Base-by-base conservation (phyloP, 148 eudicot species). In the Rhododendron molle region DNA sequence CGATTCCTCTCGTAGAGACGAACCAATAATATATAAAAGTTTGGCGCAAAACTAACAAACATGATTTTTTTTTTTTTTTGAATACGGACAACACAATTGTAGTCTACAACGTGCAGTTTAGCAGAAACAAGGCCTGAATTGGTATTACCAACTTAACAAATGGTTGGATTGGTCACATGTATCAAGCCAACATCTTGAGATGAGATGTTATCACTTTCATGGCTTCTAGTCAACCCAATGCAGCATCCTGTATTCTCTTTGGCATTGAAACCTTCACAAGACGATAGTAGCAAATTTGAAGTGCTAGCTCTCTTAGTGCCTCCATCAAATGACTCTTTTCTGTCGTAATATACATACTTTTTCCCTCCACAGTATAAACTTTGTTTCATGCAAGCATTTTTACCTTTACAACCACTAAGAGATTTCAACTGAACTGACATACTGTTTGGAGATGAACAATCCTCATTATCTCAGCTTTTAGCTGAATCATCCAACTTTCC, bases 251-350 rank as follows among this genome's bases (percentile, higher is more conserved):
- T 60, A 58, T 60, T 60, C 47, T 60, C 82, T 44, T 73, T 11
- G 43, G 82, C 23, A 47, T 54, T 81, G n/a, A 54, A 56, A 74
- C 52, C 76, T 62, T 81, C 84, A 71, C n/a, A 44, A 69, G 80
- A 54, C 4, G 9, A 50, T 23, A 85, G 11, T 83, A 26, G 82
- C 83, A 85, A 80, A 79, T 49, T 54, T 21, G 83, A 80, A 80
- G 43, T n/a, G 49, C 50, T 13, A 28, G 52, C 20, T 23, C 15
- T 47, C 18, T 47, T 85, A 15, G 44, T 21, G 28, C 26, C 52
- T 18, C 74, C 80, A 72, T 81, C 5, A 5, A n/a, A 85, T 58
- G 26, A 26, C n/a, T 85, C 84, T 80, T 85, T 72, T 32, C 74
- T n/a, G 56, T 54, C 21, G 8, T 32, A 18, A 56, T 34, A 18